Evolutionary conservation across 2,329 filamentous ascomycete genomes (phyloP), one percentile per base, ranked within the genome.

Genomic region (Emmonsiellopsis sp.): DNA sequence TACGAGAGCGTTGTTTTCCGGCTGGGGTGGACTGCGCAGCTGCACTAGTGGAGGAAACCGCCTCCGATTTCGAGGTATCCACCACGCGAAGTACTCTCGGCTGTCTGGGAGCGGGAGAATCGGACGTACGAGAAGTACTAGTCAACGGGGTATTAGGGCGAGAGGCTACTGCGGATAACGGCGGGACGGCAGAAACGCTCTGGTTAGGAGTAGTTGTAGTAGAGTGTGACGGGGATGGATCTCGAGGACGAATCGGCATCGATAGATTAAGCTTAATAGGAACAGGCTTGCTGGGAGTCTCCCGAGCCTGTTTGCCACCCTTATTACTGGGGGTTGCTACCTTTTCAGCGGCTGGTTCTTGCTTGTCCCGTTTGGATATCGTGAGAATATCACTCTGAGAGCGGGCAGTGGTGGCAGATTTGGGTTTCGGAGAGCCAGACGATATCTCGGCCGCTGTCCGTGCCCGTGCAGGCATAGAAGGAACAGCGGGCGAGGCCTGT

Each of bases 41-140:
- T 51, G 55, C 32, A 6, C 6, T 17, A 9, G 36, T 14, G 4
- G 32, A 51, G 17, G 65, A 61, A 6, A 66, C 65, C 1, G 64
- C 65, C 58, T 80, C 78, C 14, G 71, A 68, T 60, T 78, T 82
- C 0, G 77, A 77, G 0, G 79, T 82, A 51, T 78, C 74, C 11
- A 81, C 71, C 14, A 83, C 75, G 27, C 80, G 76, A 50, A 83
- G 62, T n/a, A 80, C 80, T 37, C 77, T 69, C 14, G 78, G 71
- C 40, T 71, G 68, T 42, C 70, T 70, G 43, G 65, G 62, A 32
- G 57, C 63, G 9, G 71, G 64, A 7, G 70, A 69, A 52, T 72
- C 70, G 9, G 69, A 71, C 21, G 61, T 52, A 5, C 70, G 68
- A 17, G 70, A 71, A 11, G 63, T 54, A 10, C 60, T 58, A 11